Evolutionary conservation across 208 protist species (phyloP), one percentile per base, ranked within the genome.

Genomic region (Porcisia hertigi): DNA sequence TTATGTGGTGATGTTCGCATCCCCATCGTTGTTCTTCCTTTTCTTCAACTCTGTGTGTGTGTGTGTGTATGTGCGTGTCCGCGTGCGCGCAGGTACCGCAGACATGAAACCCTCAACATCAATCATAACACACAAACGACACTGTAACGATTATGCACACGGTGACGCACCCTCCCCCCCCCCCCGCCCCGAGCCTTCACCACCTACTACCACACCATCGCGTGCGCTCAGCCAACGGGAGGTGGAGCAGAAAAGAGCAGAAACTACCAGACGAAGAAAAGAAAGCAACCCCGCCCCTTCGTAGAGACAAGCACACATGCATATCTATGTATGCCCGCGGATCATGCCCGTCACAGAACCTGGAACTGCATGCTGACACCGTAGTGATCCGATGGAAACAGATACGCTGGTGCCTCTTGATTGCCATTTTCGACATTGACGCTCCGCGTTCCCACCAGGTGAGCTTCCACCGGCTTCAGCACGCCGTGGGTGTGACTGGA

Each of bases 311-410:
- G 36, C n/a, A 3, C 30, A 39, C 58, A 62, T 7, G 34, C 60
- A 45, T 30, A 30, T 30, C 30, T 30, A 30, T 30, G 30, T 30
- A 30, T 30, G 30, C 30, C 30, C 60, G 12, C 18, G 60, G 18
- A 65, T 14, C 36, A 45, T n/a, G 43, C 36, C 43, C 20, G 43
- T 69, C 64, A 69, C 9, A 57, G 49, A 16, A 80, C 64, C 6
- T 76, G 45, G 36, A 96, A 96, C 23, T 81, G 88, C 76, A 94
- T 90, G 69, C 85, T 86, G 30, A 97, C 92, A 43, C 94, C 94
- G 77, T 96, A 97, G 84, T 97, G 94, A 70, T 97, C 94, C 0
- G 92, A 96, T 0, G 94, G 94, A 70, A 96, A 96, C 53, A 97
- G 86, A 75, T 97, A 97, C 9, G 75, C 90, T 0, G 94, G 94